These are phyloP conservation scores for Candida pini DNA, from an alignment of 805 yeast species.

Conservation along the genomic window DNA sequence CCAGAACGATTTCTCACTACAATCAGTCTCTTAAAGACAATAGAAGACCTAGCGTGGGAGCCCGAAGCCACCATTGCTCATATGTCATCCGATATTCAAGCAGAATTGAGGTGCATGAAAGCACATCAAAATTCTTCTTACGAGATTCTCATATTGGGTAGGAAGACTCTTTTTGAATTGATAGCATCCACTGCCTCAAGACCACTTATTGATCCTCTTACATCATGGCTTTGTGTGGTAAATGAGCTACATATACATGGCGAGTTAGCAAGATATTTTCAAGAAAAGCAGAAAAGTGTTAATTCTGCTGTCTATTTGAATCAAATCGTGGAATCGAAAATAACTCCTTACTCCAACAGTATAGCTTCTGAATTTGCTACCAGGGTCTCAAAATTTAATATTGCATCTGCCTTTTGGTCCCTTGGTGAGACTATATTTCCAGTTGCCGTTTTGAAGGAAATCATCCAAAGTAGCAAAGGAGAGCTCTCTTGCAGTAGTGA, in stretches of 20 bases:
- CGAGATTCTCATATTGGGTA: conserved; percentile 40
- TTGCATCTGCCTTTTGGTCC: conserved; percentile 63
- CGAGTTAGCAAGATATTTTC: conserved; percentile 31
- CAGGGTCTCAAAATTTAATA: conserved; percentile 35
- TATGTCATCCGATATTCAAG: too few relatives aligned
- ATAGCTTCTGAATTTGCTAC: conserved; percentile 8
- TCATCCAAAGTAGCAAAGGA: conserved; percentile 14
- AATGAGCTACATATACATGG: conserved; percentile 41
- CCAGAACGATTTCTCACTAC: too few relatives aligned
- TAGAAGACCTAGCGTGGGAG: too few relatives aligned
- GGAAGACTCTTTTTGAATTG: conserved; percentile 35
- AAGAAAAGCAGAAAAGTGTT: conserved; percentile 43
- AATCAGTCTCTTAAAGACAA: too few relatives aligned
- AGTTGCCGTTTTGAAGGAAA: conserved; percentile 43
- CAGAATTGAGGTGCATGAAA: too few relatives aligned
- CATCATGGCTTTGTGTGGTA: conserved; percentile 18
- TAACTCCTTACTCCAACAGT: conserved; percentile 3
- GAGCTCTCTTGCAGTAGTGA: conserved; percentile 2
- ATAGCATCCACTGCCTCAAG: conserved; percentile 1
- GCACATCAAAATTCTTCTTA: too few relatives aligned
- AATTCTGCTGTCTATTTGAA: conserved; percentile 44
- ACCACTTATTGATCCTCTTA: conserved; percentile 8
- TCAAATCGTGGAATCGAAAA: conserved; percentile 26
- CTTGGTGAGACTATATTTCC: conserved; percentile 53
- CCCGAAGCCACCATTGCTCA: too few relatives aligned